phyloP scores from a whole-genome alignment of 202 grass and related monocot species.

The Hordeum pubiflorum region DNA sequence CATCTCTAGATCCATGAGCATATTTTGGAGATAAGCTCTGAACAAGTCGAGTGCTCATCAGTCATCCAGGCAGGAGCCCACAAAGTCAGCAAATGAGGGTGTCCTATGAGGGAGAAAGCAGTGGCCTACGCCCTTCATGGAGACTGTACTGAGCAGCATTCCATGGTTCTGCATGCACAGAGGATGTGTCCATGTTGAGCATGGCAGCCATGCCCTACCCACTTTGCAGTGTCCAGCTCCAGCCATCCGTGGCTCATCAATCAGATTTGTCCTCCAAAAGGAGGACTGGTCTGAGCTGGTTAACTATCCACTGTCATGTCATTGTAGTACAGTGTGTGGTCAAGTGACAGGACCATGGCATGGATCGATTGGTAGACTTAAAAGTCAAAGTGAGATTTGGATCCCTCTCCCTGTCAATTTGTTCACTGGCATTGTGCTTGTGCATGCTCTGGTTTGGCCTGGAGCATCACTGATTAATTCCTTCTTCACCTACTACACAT shows the following conservation, averaged over 20 bases:
- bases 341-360: conserved; percentile 22
- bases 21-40: conserved; percentile 9
- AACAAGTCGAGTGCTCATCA: background rate
- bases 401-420: conserved; percentile 22
- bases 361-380: conserved; percentile 12
- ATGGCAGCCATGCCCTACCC: conserved; percentile 26
- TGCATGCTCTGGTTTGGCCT: conserved; percentile 8
- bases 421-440: conserved; percentile 13
- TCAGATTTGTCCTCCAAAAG: conserved; percentile 33
- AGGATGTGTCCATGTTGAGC: conserved; percentile 11
- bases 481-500: background rate
- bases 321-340: background rate
- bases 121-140: background rate
- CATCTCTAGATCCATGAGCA: conserved; percentile 22
- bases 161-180: background rate
- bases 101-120: conserved; percentile 1
- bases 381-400: conserved; percentile 32
- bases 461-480: conserved; percentile 5
- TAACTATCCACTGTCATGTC: conserved; percentile 24
- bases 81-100: conserved; percentile 2
- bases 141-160: background rate
- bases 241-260: conserved; percentile 12
- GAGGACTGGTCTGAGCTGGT: conserved; percentile 8
- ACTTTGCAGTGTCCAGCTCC: conserved; percentile 16
- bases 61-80: background rate